Percentiles rank a stretch among this genome's conserved stretches.
These are phyloP conservation scores for Suillus bovinus DNA, from an alignment of 768 basidiomycete species.

Conservation along the genomic window DNA sequence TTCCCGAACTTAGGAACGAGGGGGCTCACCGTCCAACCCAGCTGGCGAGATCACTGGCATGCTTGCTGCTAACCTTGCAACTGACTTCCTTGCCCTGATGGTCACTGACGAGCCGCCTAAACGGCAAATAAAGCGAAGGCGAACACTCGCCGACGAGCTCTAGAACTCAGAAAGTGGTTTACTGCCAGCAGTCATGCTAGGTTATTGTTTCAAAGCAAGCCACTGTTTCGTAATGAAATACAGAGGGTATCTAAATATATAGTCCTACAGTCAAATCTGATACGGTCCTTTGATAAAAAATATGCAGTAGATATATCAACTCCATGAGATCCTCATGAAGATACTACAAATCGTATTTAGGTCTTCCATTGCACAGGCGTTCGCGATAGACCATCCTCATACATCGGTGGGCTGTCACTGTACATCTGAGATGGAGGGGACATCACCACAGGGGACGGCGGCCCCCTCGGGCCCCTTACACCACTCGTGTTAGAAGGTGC, in stretches of 20 bases:
- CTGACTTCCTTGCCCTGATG: conserved; percentile 68
- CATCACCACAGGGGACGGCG: conserved; percentile 27
- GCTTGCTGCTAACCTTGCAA: conserved; percentile 66
- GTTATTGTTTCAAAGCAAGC: neutral
- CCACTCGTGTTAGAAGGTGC: conserved; percentile 36
- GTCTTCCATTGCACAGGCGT: conserved; percentile 52
- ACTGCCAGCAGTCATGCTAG: neutral
- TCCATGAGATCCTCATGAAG: neutral
- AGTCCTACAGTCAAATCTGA: conserved; percentile 16
- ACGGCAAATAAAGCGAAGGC: conserved; percentile 20
- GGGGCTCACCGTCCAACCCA: conserved; percentile 20
- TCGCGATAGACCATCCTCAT: conserved; percentile 55
- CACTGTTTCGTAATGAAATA: conserved; percentile 15
- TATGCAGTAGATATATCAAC: neutral
- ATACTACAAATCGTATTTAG: conserved; percentile 13
- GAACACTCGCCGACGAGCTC: conserved; percentile 28
- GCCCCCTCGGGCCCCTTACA: conserved; percentile 43
- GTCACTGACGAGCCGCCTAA: conserved; percentile 43
- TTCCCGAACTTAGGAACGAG: neutral
- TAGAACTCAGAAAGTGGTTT: conserved; percentile 11
- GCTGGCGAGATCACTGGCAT: conserved; percentile 65
- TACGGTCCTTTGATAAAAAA: conserved; percentile 20
- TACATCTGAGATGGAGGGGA: conserved; percentile 28
- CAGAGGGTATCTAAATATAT: conserved; percentile 24
- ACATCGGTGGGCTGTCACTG: conserved; percentile 64